Percentiles rank a stretch among this genome's conserved stretches.
phyloP scores from a whole-genome alignment of 345 rosid genomes.

The Eucalyptus regnans region DNA sequence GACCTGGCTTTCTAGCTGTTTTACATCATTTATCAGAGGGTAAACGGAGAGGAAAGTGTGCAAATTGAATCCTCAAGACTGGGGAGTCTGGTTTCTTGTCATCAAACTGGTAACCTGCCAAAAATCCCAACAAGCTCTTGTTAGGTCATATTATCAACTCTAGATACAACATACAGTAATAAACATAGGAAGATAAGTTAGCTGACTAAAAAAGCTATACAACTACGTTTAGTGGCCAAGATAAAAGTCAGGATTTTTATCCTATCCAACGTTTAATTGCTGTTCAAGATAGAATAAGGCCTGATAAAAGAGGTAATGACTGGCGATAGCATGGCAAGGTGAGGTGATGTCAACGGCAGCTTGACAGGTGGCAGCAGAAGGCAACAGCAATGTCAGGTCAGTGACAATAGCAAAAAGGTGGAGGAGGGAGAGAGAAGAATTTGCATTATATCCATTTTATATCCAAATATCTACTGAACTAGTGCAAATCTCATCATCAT shows the following conservation, averaged over 20 bases:
- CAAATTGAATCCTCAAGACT: conserved; percentile 23
- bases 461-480: neutral
- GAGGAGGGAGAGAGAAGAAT: neutral
- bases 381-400: neutral
- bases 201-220: neutral
- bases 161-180: neutral
- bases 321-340: neutral
- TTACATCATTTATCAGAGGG: conserved; percentile 3
- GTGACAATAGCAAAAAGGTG: neutral
- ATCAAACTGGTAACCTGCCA: conserved; percentile 48
- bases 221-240: neutral
- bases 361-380: neutral
- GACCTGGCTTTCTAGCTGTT: neutral
- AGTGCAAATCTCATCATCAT: neutral
- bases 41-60: conserved; percentile 34
- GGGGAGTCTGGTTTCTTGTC: conserved; percentile 32
- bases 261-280: neutral
- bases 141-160: neutral
- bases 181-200: neutral
- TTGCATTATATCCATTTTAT: neutral
- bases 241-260: neutral
- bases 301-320: neutral
- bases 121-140: neutral
- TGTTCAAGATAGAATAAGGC: neutral
- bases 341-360: neutral